These are phyloP conservation scores for Amylostereum chailletii DNA, from an alignment of 1,284 basidiomycete species.

Conservation along the genomic window DNA sequence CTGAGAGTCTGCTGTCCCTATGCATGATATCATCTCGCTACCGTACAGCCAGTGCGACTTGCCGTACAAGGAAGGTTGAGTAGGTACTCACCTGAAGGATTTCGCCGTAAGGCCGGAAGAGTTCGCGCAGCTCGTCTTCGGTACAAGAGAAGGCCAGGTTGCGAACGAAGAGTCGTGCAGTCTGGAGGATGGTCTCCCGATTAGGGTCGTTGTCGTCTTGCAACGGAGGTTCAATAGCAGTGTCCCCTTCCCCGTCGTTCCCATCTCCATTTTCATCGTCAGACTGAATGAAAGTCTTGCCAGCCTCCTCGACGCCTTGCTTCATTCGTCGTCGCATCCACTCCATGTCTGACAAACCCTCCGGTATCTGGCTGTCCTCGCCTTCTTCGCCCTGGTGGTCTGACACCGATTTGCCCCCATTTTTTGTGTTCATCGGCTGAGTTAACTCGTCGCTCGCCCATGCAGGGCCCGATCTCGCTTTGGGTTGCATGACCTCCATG, in stretches of 20 bases:
- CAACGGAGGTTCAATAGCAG: conserved; percentile 5
- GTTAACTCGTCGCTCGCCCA: conserved; percentile 52
- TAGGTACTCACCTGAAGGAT: conserved; percentile 56
- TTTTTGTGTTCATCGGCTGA: conserved; percentile 10
- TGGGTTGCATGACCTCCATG: conserved; percentile 56
- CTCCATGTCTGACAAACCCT: conserved; percentile 54
- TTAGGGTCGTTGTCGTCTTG: conserved; percentile 30
- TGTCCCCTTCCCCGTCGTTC: conserved; percentile 12
- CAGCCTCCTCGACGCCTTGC: conserved; percentile 30
- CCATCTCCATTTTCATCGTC: conserved; percentile 43
- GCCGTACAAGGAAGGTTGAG: conserved; percentile 2
- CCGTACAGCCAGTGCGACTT: background rate
- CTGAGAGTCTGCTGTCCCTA: conserved; percentile 39
- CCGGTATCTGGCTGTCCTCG: conserved; percentile 12
- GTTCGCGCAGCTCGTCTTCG: conserved; percentile 60
- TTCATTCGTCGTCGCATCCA: conserved; percentile 68
- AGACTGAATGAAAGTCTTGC: conserved; percentile 48
- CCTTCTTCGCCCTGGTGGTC: conserved; percentile 11
- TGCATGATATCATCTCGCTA: conserved; percentile 38
- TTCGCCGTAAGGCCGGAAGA: conserved; percentile 67
- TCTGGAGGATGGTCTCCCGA: conserved; percentile 64
- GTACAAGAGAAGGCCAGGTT: conserved; percentile 86
- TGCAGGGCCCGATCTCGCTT: conserved; percentile 46
- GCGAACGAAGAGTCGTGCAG: conserved; percentile 82
- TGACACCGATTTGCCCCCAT: conserved; percentile 18